Evolutionary conservation across 2,329 filamentous ascomycete genomes (phyloP), one percentile per base, ranked within the genome.

Genomic region (Scedosporium minutisporum): DNA sequence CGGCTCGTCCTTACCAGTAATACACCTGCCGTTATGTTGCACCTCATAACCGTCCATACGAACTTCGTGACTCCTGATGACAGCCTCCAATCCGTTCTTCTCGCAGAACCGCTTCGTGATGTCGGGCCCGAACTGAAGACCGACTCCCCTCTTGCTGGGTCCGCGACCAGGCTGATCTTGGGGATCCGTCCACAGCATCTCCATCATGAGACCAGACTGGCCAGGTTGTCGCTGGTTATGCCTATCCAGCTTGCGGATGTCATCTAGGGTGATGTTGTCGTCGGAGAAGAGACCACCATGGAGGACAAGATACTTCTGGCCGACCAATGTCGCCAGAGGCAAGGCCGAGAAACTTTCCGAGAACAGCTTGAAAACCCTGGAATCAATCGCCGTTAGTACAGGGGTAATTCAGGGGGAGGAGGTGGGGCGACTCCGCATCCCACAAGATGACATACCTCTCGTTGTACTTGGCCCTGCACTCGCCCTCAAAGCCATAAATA

Each of bases 41-140:
- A 96, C 90, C 74, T 99, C 93, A 71, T 97, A 99, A n/a, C 95
- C 95, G 65, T 95, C 93, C 95, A 99, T 99, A 69, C 95, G 87
- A 29, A 99, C 95, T 75, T 99, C 95, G 77, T 99, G 95, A 71
- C 92, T 96, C 69, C 95, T 89, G 70, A 99, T 99, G 67, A 99
- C 89, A 57, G 95, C 95, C 67, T 96, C 90, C 48, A 99, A 82
- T 0, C 91, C 90, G 76, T 99, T 99, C 76, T 88, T 92, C 70
- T 99, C 93, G 73, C 95, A 99, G 82, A 99, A 99, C 60, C 87
- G 84, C 79, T 96, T 96, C 23, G 95, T 99, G 64, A 99, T 87
- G 72, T 99, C 95, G 0, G 95, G 95, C 0, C 95, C 95, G 69
- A 99, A 99, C 73, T 97, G 93, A 77, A 97, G 84, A 61, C 95